Evolutionary conservation across 169 alveolate species (phyloP).

Genomic region (Amoebophrya sp.): DNA sequence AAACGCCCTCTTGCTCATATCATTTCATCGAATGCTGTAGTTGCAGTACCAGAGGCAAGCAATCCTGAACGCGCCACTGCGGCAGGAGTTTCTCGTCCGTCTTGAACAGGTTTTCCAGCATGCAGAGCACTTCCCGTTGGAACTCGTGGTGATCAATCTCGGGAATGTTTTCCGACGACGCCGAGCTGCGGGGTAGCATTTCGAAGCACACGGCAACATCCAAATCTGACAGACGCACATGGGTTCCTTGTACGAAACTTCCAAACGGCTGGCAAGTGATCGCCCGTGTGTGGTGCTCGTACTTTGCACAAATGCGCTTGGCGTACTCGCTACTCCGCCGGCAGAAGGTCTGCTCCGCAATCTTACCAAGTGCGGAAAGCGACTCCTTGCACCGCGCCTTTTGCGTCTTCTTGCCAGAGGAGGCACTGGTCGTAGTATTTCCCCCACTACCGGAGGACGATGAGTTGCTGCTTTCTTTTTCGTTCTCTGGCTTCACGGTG

Average conservation of each 20-base stretch:
- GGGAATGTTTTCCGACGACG: neutral
- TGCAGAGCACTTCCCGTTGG: neutral
- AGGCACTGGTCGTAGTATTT: no score
- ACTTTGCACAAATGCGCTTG: neutral
- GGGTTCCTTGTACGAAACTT: neutral
- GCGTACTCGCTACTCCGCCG: neutral
- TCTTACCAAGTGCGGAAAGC: neutral
- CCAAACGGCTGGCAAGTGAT: neutral
- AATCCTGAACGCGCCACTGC: neutral
- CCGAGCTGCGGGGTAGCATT: neutral
- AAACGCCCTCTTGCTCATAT: no score
- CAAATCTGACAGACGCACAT: neutral
- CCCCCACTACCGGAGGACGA: no score
- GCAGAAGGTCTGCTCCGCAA: neutral
- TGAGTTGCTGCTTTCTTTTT: no score
- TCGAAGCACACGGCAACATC: neutral
- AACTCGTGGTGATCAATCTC: neutral
- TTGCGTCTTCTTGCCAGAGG: neutral
- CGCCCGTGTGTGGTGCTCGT: neutral
- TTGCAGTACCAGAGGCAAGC: neutral
- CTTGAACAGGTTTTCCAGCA: neutral
- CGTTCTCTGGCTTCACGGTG: no score
- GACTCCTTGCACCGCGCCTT: neutral
- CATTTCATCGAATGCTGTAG: no score
- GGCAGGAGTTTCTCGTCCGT: neutral